Conservation (phyloP, 164 flowering plant species). For the Nymphaea colorata region DNA sequence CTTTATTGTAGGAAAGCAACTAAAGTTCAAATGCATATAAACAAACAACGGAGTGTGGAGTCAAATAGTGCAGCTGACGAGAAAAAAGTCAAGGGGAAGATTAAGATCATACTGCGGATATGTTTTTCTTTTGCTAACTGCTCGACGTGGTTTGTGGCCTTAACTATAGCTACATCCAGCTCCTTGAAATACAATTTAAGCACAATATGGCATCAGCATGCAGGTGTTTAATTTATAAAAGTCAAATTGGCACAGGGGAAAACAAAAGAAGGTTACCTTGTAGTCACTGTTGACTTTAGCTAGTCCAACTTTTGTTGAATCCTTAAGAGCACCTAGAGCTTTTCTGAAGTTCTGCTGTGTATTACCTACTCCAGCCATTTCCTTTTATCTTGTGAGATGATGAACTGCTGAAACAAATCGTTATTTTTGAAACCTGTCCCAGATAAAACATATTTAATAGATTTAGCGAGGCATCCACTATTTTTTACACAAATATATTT, state of each 20-base stretch:
- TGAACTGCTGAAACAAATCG: too few relatives aligned
- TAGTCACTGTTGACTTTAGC: constrained; percentile 42
- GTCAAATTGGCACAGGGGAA: neutral
- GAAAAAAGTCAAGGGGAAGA: neutral
- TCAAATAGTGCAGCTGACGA: neutral
- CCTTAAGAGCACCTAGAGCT: constrained; percentile 42
- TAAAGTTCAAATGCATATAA: neutral
- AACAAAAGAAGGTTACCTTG: constrained; percentile 23
- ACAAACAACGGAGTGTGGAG: neutral
- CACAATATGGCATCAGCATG: neutral
- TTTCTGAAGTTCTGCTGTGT: constrained; percentile 24
- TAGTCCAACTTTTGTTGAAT: constrained; percentile 37
- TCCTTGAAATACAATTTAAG: constrained; percentile 18
- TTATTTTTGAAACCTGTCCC: neutral
- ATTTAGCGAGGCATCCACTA: too few relatives aligned
- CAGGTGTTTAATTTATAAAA: too few relatives aligned
- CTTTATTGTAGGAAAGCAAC: neutral
- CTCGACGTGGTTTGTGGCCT: constrained; percentile 58
- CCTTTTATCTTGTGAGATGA: neutral
- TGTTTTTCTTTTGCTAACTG: constrained; percentile 47
- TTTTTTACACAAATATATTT: too few relatives aligned
- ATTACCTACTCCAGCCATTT: constrained; percentile 11
- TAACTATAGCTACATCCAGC: constrained; percentile 49
- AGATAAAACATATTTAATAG: too few relatives aligned
- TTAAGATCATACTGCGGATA: constrained; percentile 25